Base-by-base conservation (phyloP, 2,329 filamentous ascomycete species). In the Clathrospora elynae region DNA sequence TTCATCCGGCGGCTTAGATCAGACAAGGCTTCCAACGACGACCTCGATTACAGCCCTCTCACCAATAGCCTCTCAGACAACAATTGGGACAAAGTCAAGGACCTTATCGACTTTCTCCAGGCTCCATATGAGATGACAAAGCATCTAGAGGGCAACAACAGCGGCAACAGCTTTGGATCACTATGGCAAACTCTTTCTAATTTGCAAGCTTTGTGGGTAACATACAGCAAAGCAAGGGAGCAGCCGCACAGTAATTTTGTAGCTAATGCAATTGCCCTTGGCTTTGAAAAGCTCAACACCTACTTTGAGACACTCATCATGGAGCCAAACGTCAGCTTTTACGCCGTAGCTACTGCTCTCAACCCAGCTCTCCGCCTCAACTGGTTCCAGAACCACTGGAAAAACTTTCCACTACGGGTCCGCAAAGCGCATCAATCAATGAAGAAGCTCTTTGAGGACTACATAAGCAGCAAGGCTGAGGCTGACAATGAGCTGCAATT, bases 241-340 rank as follows among this genome's bases (percentile, higher is more conserved):
- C 20, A 23, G 6, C 6, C 6, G 20, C 20, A 23, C 6, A 13
- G 18, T 10, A 10, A 10, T 10, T 23, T 6, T 10, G 6, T 23
- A 6, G 6, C 20, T 10, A 6, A 6, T 10, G 20, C 20, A 6
- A 10, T 23, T 10, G 20, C 20, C 20, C 20, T 23, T 10, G 30
- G 30, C 14, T 16, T 32, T 5, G 30, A 32, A 9, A 32, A 32
- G 17, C 30, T 32, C 6, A 32, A 32, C 30, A 32, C 30, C 17
- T 32, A 32, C 30, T 32, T 16, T 11, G 30, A 32, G 14, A 17
- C n/a, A 11, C 6, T 32, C 10, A 6, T 32, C 5, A 32, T 32
- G 14, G 30, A 17, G 11, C 30, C 30, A 17, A 19, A 16, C 19
- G 14, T 18, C 10, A 32, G 30, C 30, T 20, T 32, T 18, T 32